These are phyloP conservation scores for Lactarius evosmus DNA, from an alignment of 768 basidiomycete species.

Conservation along the genomic window DNA sequence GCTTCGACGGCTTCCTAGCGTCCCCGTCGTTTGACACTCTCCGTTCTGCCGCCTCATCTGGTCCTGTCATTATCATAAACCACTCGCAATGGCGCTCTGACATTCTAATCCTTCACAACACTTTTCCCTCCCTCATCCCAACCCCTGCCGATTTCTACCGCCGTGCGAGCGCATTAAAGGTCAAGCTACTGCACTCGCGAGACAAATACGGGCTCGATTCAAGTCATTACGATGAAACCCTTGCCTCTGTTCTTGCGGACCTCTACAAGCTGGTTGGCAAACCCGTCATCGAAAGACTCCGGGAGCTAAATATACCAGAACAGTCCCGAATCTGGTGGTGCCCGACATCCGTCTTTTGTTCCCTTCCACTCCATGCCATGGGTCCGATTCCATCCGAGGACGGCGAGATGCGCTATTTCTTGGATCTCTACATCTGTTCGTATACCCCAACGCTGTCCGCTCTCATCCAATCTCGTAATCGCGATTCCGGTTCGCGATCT, in stretches of 20 bases:
- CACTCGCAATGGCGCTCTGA: slow-evolving; percentile 4
- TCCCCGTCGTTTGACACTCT: neutral
- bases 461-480: neutral
- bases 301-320: neutral
- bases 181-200: neutral
- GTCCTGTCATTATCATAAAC: slow-evolving; percentile 16
- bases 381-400: slow-evolving; percentile 8
- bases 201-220: neutral
- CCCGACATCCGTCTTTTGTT: slow-evolving; percentile 6
- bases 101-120: slow-evolving; percentile 6
- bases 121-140: neutral
- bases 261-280: slow-evolving; percentile 14
- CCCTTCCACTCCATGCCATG: slow-evolving; percentile 25
- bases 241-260: neutral
- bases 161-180: neutral
- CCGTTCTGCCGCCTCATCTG: neutral
- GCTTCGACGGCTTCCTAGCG: neutral
- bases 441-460: neutral
- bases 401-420: neutral
- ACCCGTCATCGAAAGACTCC: neutral
- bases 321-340: slow-evolving; percentile 24
- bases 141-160: neutral
- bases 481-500: neutral
- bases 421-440: slow-evolving; percentile 12
- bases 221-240: neutral